Conservation (phyloP, 257 asterid species). For the Solanum chilense region DNA sequence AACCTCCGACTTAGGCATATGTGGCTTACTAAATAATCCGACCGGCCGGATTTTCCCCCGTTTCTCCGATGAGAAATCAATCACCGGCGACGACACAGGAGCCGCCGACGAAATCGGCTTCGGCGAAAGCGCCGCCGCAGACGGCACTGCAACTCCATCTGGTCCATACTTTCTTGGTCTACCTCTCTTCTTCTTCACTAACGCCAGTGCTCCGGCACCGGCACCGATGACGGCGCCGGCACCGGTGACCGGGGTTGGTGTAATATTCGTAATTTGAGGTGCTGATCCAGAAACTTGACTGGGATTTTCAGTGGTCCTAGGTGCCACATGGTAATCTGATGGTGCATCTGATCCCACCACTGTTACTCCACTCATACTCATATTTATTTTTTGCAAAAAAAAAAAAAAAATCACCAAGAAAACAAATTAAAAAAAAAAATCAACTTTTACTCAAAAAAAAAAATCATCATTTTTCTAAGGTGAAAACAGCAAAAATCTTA, state of each 20-base stretch:
- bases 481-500: not conserved
- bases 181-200: conserved; percentile 75
- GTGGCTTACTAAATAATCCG: conserved; percentile 35
- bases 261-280: conserved; percentile 10
- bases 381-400: not conserved
- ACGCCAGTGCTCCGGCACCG: not conserved
- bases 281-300: conserved; percentile 9
- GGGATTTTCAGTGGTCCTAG: conserved; percentile 46
- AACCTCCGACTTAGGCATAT: conserved; percentile 33
- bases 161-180: conserved; percentile 87
- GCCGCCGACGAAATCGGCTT: conserved; percentile 66
- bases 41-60: conserved; percentile 54
- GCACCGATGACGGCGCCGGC: conserved; percentile 7
- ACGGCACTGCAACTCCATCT: conserved; percentile 48
- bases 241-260: conserved; percentile 17
- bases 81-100: conserved; percentile 61
- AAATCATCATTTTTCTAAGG: conserved; percentile 10
- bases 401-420: not conserved
- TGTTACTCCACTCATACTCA: conserved; percentile 59
- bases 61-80: conserved; percentile 62
- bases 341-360: conserved; percentile 97
- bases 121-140: conserved; percentile 39
- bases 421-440: not conserved
- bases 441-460: conserved; percentile 11
- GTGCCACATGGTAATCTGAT: conserved; percentile 73